These are phyloP conservation scores for Petasospora fabianii DNA, from an alignment of 1,139 yeast genomes.

Conservation along the genomic window DNA sequence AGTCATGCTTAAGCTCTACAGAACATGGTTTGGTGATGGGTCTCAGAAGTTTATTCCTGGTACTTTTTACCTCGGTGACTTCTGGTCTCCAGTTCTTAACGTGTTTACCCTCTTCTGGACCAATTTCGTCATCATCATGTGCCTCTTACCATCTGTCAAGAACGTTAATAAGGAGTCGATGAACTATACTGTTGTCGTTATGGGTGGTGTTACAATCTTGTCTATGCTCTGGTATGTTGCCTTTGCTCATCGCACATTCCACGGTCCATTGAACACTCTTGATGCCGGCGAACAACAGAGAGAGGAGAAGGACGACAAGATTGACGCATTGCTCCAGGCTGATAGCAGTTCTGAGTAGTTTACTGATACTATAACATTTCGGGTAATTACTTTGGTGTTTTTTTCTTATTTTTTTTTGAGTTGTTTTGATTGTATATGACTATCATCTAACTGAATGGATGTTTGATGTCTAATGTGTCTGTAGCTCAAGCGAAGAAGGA, in stretches of 20 bases:
- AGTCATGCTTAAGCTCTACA: constrained; percentile 41
- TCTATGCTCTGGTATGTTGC: constrained; percentile 40
- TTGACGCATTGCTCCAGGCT: background rate
- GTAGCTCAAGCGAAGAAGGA: too few relatives aligned
- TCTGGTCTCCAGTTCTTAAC: constrained; percentile 41
- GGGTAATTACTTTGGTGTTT: too few relatives aligned
- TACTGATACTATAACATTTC: too few relatives aligned
- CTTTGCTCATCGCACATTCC: constrained; percentile 36
- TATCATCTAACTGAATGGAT: too few relatives aligned
- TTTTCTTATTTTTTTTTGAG: too few relatives aligned
- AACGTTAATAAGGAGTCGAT: constrained; percentile 37
- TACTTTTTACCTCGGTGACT: constrained; percentile 56
- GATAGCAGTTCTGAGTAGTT: background rate
- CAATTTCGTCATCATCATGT: constrained; percentile 40
- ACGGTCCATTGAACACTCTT: constrained; percentile 38
- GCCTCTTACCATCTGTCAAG: constrained; percentile 43
- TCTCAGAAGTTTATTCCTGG: constrained; percentile 55
- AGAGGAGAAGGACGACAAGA: background rate
- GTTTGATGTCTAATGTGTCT: too few relatives aligned
- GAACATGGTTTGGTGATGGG: constrained; percentile 34
- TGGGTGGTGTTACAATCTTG: constrained; percentile 43
- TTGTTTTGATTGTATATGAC: too few relatives aligned
- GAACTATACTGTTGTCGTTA: constrained; percentile 59
- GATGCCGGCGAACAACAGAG: background rate
- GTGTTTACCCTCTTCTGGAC: constrained; percentile 36